Percentiles rank a stretch among this genome's conserved stretches.
phyloP scores from a whole-genome alignment of 345 rosid species.

The Dipteronia dyeriana region DNA sequence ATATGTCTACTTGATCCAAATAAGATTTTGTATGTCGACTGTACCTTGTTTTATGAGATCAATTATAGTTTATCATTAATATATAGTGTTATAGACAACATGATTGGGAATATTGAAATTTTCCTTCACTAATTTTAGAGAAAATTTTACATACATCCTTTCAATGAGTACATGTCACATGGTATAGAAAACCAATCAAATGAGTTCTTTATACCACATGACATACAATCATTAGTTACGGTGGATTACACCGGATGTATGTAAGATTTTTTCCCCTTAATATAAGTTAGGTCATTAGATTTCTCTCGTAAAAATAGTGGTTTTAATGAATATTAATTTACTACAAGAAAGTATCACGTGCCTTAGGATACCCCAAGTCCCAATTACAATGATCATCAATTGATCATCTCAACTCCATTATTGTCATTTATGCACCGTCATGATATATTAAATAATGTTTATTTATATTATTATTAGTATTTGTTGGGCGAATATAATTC shows the following conservation, averaged over 20 bases:
- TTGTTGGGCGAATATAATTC: not conserved
- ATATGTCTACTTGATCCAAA: too few relatives aligned
- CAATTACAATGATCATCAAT: constrained; percentile 18
- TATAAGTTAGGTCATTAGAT: not conserved
- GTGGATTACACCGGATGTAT: too few relatives aligned
- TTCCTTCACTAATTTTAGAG: not conserved
- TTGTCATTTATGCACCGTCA: not conserved
- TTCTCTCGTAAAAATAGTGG: not conserved
- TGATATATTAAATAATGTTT: not conserved
- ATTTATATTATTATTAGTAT: not conserved
- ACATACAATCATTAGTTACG: too few relatives aligned
- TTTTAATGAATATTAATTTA: not conserved
- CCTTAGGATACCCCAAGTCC: constrained; percentile 9
- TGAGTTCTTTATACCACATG: too few relatives aligned
- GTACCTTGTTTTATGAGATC: too few relatives aligned
- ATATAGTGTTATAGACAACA: not conserved
- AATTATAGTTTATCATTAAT: too few relatives aligned
- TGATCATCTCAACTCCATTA: not conserved
- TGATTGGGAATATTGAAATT: constrained; percentile 11
- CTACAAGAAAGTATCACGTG: not conserved
- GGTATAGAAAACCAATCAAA: too few relatives aligned
- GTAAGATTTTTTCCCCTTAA: too few relatives aligned
- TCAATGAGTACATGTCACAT: too few relatives aligned
- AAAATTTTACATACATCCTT: too few relatives aligned
- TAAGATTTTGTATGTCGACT: too few relatives aligned